Percentiles rank a stretch among this genome's conserved stretches.
Conservation (phyloP, 805 yeast genomes). For the Phaffomyces antillensis region DNA sequence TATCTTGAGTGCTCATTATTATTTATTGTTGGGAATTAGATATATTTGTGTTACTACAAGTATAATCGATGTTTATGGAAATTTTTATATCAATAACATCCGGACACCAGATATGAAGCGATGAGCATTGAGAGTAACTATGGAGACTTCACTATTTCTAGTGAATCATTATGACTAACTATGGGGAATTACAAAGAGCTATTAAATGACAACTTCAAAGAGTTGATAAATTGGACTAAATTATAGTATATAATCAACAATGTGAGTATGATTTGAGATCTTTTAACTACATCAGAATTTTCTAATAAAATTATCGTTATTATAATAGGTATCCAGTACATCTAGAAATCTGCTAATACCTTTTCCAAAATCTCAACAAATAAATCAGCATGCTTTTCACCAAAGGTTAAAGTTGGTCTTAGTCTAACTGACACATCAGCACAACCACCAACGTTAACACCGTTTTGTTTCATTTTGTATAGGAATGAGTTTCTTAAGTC, state of each 20-base stretch:
- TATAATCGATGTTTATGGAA: not conserved
- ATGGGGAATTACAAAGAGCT: no score
- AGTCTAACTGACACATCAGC: constrained; percentile 72
- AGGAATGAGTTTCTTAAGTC: constrained; percentile 57
- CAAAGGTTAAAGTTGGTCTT: constrained; percentile 74
- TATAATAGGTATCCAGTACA: not conserved
- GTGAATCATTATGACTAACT: no score
- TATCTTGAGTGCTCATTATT: constrained; percentile 36
- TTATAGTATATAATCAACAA: no score
- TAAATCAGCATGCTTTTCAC: constrained; percentile 72
- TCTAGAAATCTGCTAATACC: constrained; percentile 20
- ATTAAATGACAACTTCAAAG: no score
- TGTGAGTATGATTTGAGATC: no score
- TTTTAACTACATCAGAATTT: not conserved
- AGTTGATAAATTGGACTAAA: no score
- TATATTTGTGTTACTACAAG: not conserved
- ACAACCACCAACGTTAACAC: constrained; percentile 82
- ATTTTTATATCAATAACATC: not conserved
- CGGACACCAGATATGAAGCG: not conserved
- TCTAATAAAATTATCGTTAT: not conserved
- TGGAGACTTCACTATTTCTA: no score
- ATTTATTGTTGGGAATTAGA: not conserved
- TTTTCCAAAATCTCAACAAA: constrained; percentile 41
- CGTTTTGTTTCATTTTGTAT: constrained; percentile 49
- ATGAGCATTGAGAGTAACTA: no score